Evolutionary conservation across 148 eudicot genomes (phyloP).

Genomic region (Nepenthes gracilis): DNA sequence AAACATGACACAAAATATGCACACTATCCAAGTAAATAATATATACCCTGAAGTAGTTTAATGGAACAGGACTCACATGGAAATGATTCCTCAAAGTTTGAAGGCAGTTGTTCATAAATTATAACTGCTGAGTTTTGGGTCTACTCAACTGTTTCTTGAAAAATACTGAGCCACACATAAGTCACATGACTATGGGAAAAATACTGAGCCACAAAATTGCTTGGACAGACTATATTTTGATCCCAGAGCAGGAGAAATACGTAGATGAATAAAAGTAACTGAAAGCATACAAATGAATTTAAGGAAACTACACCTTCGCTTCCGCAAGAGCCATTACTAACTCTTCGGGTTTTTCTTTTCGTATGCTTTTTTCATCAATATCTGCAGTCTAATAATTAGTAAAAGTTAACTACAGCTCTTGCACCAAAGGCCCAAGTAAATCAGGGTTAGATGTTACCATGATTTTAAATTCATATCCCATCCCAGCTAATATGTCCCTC

Average conservation of each 20-base stretch:
- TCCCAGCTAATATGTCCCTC: conserved; percentile 54
- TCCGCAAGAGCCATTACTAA: conserved; percentile 88
- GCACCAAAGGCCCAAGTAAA: background rate
- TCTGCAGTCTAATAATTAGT: conserved; percentile 57
- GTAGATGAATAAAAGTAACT: background rate
- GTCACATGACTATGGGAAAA: too few relatives aligned
- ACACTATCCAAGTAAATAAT: background rate
- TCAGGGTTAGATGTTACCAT: conserved; percentile 33
- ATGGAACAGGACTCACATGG: too few relatives aligned
- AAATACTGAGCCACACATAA: too few relatives aligned
- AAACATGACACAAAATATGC: background rate
- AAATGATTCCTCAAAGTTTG: too few relatives aligned
- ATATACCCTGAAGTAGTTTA: too few relatives aligned
- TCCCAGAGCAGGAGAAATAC: background rate
- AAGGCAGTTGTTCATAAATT: too few relatives aligned
- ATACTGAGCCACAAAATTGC: too few relatives aligned
- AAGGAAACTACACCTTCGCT: conserved; percentile 57
- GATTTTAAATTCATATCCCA: conserved; percentile 74
- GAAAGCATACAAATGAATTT: background rate
- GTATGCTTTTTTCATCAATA: conserved; percentile 76
- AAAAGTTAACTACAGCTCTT: background rate
- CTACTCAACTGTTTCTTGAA: too few relatives aligned
- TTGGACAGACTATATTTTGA: too few relatives aligned
- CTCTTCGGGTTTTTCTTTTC: conserved; percentile 77
- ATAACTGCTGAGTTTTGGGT: too few relatives aligned